Evolutionary conservation across 129 eudicot genomes (phyloP), one percentile per base, ranked within the genome.

Genomic region (Pittosporum tobira): DNA sequence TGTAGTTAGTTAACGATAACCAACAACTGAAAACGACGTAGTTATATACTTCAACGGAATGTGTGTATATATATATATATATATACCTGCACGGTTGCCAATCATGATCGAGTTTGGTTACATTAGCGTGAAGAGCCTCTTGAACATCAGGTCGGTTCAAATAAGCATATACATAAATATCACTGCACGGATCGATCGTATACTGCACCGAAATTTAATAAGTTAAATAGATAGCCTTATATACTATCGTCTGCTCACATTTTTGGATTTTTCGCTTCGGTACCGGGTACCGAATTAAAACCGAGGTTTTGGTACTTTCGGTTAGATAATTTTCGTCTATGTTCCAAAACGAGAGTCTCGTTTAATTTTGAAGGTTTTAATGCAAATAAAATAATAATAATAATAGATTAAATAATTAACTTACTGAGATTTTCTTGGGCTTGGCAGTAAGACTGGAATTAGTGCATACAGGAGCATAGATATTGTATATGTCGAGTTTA

Each of bases 41-140:
- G n/a, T n/a, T n/a, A n/a, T n/a, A n/a, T n/a, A n/a, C n/a, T n/a
- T n/a, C n/a, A n/a, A n/a, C n/a, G n/a, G n/a, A n/a, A n/a, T n/a
- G n/a, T n/a, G n/a, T n/a, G 16, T 16, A 29, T 56, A 26, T 31
- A 31, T 29, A 55, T 55, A 27, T 51, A 21, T 43, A 52, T 13
- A 8, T 16, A 30, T 70, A 88, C 94, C 96, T 88, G 94, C 97
- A 89, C 25, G 93, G 79, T 50, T 75, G 57, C 97, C 97, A 89
- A 56, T 77, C 83, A 29, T 84, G 74, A 3, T 57, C 48, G 8
- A 88, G 64, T 18, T 68, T 89, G 47, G 97, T 89, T 21, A 82
- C 80, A 66, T 85, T 89, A 7, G 97, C 95, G 78, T 89, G 95
- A 7, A 89, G 48, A 37, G 97, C 95, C 60, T 82, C 55, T 70